A percentile compares a stretch with the other conserved stretches of the same genome.
These are phyloP conservation scores for Lodderomyces beijingensis DNA, from an alignment of 1,139 yeast genomes.

Conservation along the genomic window DNA sequence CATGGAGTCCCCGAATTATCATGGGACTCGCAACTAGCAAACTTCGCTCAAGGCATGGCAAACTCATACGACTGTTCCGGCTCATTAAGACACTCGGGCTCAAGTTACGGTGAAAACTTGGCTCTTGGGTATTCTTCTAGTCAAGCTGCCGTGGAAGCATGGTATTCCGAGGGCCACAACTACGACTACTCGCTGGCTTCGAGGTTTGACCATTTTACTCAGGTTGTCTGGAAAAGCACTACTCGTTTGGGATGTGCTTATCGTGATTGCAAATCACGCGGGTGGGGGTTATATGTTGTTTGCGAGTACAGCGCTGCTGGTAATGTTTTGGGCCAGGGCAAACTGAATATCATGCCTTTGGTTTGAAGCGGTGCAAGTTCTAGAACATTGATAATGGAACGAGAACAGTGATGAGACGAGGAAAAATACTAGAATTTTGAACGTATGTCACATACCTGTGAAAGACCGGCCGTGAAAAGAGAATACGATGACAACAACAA, in stretches of 20 bases:
- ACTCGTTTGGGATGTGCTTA: slow-evolving; percentile 67
- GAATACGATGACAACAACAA: no score
- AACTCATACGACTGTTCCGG: slow-evolving; percentile 67
- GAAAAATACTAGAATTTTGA: no score
- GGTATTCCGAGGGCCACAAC: slow-evolving; percentile 69
- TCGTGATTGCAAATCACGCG: slow-evolving; percentile 38
- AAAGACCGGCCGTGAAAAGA: no score
- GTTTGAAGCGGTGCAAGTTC: slow-evolving; percentile 3
- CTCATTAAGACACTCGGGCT: slow-evolving; percentile 65
- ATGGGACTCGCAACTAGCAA: slow-evolving; percentile 62
- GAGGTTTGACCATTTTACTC: slow-evolving; percentile 70
- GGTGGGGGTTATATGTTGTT: slow-evolving; percentile 42
- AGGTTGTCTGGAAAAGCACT: slow-evolving; percentile 73
- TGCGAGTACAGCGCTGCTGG: slow-evolving; percentile 48
- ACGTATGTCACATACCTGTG: no score
- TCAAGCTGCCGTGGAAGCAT: slow-evolving; percentile 65
- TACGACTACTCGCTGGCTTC: slow-evolving; percentile 47
- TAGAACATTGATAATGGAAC: no score
- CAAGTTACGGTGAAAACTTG: slow-evolving; percentile 82
- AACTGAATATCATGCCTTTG: slow-evolving; percentile 43
- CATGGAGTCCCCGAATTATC: slow-evolving; percentile 57
- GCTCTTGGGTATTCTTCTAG: slow-evolving; percentile 62
- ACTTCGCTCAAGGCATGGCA: slow-evolving; percentile 66
- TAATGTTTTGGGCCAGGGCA: slow-evolving; percentile 41
- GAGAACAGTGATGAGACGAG: no score